Evolutionary conservation across 495 filamentous ascomycete species (phyloP).

Genomic region (Lepraria neglecta): DNA sequence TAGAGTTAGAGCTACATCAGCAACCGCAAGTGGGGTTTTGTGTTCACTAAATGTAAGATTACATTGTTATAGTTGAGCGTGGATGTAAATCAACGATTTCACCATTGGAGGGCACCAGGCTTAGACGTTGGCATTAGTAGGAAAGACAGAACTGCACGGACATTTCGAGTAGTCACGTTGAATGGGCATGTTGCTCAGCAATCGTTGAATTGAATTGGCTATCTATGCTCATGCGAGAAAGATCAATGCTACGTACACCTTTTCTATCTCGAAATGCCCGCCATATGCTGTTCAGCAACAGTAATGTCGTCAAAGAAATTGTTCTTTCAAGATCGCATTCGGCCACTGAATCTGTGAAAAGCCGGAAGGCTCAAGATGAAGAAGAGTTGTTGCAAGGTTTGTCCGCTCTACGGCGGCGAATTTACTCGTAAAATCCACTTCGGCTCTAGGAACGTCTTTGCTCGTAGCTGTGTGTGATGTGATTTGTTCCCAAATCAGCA

Average conservation of each 20-base stretch:
- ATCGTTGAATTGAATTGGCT: constrained; percentile 13
- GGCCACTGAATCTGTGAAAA: not conserved
- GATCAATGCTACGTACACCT: constrained; percentile 3
- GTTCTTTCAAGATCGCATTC: not conserved
- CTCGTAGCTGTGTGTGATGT: not conserved
- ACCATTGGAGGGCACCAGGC: too few species aligned
- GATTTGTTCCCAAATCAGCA: too few species aligned
- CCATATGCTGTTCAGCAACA: not conserved
- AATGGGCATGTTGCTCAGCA: not conserved
- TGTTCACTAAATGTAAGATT: too few species aligned
- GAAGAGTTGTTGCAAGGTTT: not conserved
- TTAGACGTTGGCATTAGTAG: too few species aligned
- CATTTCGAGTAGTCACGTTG: too few species aligned
- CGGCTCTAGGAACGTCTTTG: too few species aligned
- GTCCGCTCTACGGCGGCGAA: not conserved
- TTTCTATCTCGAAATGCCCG: not conserved
- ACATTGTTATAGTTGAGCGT: too few species aligned
- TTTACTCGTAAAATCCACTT: not conserved
- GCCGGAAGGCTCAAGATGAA: constrained; percentile 1
- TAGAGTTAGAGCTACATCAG: too few species aligned
- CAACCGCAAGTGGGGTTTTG: too few species aligned
- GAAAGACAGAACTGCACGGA: too few species aligned
- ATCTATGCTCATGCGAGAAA: constrained; percentile 16
- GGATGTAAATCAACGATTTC: too few species aligned
- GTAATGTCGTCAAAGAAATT: not conserved